Conservation (phyloP, 1,284 basidiomycete species). For the Microbotryum lychnidis-dioicae region DNA sequence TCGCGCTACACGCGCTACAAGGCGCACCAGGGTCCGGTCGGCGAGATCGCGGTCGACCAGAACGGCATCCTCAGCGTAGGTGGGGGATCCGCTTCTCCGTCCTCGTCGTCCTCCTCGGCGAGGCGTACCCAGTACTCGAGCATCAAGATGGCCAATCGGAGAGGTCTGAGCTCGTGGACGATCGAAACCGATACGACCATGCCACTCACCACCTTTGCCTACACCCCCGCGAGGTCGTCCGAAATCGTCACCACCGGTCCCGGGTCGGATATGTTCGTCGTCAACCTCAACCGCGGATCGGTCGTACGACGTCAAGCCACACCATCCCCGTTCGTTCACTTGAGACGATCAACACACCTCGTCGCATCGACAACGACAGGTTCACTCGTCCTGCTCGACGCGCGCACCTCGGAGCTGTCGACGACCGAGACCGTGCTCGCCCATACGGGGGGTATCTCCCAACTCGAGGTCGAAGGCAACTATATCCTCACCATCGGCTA, state of each 20-base stretch:
- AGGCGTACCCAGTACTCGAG: constrained; percentile 3
- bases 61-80: constrained; percentile 39
- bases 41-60: constrained; percentile 39
- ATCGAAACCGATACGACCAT: constrained; percentile 23
- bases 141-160: constrained; percentile 41
- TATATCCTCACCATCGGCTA: constrained; percentile 77
- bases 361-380: constrained; percentile 28
- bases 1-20: constrained; percentile 35
- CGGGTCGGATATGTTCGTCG: constrained; percentile 22
- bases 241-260: constrained; percentile 29
- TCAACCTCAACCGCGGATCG: constrained; percentile 21
- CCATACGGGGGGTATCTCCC: constrained; percentile 71
- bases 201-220: constrained; percentile 25
- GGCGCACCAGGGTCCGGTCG: constrained; percentile 32
- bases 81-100: constrained; percentile 20
- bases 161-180: constrained; percentile 41
- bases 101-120: constrained; percentile 1
- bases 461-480: constrained; percentile 68
- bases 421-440: constrained; percentile 52
- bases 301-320: constrained; percentile 25
- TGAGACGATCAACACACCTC: constrained; percentile 27
- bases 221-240: constrained; percentile 25
- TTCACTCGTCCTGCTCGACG: constrained; percentile 31
- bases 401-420: constrained; percentile 25
- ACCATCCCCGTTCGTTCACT: constrained; percentile 16